Conservation (phyloP, 768 basidiomycete genomes). For the Trametes maxima region DNA sequence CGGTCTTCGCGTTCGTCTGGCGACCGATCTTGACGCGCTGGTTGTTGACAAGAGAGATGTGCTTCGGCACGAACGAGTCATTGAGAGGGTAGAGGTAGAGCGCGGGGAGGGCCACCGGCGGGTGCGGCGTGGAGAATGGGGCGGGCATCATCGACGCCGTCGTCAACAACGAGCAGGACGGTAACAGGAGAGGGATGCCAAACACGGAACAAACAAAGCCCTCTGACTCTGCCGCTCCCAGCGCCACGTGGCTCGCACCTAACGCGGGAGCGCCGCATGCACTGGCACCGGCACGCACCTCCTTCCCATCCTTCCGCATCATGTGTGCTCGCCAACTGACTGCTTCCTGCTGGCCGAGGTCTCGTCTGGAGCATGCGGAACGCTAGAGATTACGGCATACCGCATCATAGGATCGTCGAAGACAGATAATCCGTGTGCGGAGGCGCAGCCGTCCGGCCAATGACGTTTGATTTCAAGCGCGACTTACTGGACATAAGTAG, state of each 20-base stretch:
- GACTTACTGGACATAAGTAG: too few species aligned
- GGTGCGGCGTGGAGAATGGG: conserved; percentile 29
- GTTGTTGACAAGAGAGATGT: conserved; percentile 72
- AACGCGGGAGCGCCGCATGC: conserved; percentile 2
- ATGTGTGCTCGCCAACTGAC: conserved; percentile 8
- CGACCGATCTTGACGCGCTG: conserved; percentile 89
- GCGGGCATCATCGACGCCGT: conserved; percentile 35
- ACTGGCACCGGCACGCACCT: not conserved
- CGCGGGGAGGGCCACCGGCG: conserved; percentile 34
- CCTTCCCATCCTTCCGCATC: conserved; percentile 10
- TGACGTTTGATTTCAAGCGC: not conserved
- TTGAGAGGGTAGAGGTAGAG: conserved; percentile 82
- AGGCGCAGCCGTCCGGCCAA: too few species aligned
- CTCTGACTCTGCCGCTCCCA: conserved; percentile 18
- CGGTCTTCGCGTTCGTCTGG: conserved; percentile 94
- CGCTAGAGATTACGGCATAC: not conserved
- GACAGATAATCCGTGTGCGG: not conserved
- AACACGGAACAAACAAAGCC: not conserved
- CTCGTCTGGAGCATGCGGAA: not conserved
- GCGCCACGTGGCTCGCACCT: conserved; percentile 16
- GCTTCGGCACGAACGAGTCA: conserved; percentile 92
- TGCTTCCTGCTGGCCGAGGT: conserved; percentile 1
- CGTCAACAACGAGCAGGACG: conserved; percentile 29
- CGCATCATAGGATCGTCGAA: not conserved
- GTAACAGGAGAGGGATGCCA: conserved; percentile 8